Evolutionary conservation across 2,329 filamentous ascomycete genomes (phyloP), one percentile per base, ranked within the genome.

Genomic region (Westerdykella aurantiaca): DNA sequence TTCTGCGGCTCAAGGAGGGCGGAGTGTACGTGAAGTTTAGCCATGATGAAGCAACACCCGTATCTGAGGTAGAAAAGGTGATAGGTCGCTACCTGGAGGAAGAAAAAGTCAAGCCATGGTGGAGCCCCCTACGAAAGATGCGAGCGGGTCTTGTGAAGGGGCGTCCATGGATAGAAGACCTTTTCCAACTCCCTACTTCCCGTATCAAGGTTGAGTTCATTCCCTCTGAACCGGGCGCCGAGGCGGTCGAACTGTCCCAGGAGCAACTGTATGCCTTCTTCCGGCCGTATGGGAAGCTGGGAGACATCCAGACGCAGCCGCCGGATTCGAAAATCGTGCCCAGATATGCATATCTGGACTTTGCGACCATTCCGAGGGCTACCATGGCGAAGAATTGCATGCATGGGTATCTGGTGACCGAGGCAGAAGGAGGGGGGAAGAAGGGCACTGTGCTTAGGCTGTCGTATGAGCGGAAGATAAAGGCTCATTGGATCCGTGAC

Each of bases 381-480:
- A 85, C 94, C 43, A 88, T 93, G 80, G 89, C 90, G 0, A 84
- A 87, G 55, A 95, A 95, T 57, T 97, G 91, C 59, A 77, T 96
- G 70, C 93, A 98, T 64, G 90, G 91, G 0, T 86, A 86, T 47
- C 73, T 83, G 2, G 80, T 95, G 1, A 66, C 75, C 0, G 83
- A 88, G 55, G 66, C 66, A 5, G 73, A 79, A 34, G 87, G 86
- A 4, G 88, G 88, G 35, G 88, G 88, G 4, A 85, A 85, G 55
- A 72, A 72, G 18, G 86, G 87, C 1, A 95, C 90, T 0, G 74
- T 82, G 7, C 73, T 98, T 45, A 83, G 88, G 33, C 75, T 97
- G 40, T 87, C 85, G 1, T 97, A 95, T 56, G 86, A 95, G 63
- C 80, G 82, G 52, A 85, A 82, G 49, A 78, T 83, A 39, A 93